Percentiles rank a stretch among this genome's conserved stretches.
Evolutionary conservation across 371 early-diverging fungal genomes (phyloP).

Genomic region (Mortierella sp.): DNA sequence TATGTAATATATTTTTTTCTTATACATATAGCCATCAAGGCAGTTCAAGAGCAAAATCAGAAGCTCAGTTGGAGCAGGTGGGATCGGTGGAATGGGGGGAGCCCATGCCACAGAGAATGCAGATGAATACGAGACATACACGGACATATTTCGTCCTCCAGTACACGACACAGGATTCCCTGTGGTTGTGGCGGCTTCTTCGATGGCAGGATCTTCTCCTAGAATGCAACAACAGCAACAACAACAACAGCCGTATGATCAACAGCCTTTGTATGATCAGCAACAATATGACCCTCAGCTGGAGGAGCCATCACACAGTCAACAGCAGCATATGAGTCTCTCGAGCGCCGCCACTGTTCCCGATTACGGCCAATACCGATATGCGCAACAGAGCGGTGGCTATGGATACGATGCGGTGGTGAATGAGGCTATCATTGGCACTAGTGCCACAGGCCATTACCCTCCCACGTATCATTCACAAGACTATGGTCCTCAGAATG

Average conservation of each 20-base stretch:
- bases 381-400: conserved; percentile 1
- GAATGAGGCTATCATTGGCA: conserved; percentile 11
- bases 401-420: conserved; percentile 17
- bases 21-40: conserved; percentile 32
- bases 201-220: conserved; percentile 10
- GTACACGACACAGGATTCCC: conserved; percentile 18
- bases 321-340: conserved; percentile 13
- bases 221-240: conserved; percentile 9
- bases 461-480: not conserved
- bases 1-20: too few relatives aligned
- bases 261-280: too few relatives aligned
- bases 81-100: not conserved
- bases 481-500: conserved; percentile 3
- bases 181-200: conserved; percentile 1
- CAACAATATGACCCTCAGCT: conserved; percentile 5
- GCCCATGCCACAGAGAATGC: not conserved
- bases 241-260: too few relatives aligned
- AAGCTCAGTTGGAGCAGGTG: conserved; percentile 12
- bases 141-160: conserved; percentile 24
- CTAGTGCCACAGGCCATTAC: not conserved
- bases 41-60: conserved; percentile 49
- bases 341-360: conserved; percentile 18
- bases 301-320: not conserved
- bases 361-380: conserved; percentile 37
- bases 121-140: conserved; percentile 16